Evolutionary conservation across 257 asterid genomes (phyloP).

Genomic region (Nicotiana knightiana): DNA sequence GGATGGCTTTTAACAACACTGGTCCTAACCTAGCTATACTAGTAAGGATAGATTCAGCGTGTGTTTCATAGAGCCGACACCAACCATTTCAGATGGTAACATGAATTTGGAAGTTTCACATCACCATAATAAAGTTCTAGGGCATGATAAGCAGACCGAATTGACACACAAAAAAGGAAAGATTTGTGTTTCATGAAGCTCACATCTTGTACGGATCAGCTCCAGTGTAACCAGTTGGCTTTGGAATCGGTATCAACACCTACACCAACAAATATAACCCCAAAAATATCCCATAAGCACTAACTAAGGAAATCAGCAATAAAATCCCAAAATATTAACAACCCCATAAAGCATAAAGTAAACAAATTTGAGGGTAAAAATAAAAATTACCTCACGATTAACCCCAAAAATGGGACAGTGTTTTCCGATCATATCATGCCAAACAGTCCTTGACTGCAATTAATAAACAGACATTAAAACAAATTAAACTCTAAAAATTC

Average conservation of each 20-base stretch:
- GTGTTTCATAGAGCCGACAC: too few species aligned
- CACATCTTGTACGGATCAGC: conserved; percentile 95
- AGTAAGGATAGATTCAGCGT: too few species aligned
- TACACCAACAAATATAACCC: conserved; percentile 20
- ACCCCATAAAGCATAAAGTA: not conserved
- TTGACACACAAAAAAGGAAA: not conserved
- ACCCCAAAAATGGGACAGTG: conserved; percentile 91
- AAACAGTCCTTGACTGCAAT: conserved; percentile 76
- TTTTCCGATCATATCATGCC: conserved; percentile 95
- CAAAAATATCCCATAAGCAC: not conserved
- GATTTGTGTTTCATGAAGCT: conserved; percentile 21
- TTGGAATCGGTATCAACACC: conserved; percentile 84
- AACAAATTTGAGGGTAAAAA: not conserved
- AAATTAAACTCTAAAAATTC: not conserved
- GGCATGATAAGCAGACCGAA: not conserved
- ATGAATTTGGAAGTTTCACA: too few species aligned
- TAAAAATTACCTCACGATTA: conserved; percentile 74
- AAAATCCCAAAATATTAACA: not conserved
- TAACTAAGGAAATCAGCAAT: not conserved
- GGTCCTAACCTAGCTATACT: too few species aligned
- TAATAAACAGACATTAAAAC: not conserved
- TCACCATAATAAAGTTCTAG: not conserved
- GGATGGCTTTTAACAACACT: too few species aligned
- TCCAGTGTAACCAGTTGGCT: conserved; percentile 90
- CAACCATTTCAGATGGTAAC: too few species aligned